phyloP scores from a whole-genome alignment of 2,329 filamentous ascomycete genomes.

The Fusarium nygamai region DNA sequence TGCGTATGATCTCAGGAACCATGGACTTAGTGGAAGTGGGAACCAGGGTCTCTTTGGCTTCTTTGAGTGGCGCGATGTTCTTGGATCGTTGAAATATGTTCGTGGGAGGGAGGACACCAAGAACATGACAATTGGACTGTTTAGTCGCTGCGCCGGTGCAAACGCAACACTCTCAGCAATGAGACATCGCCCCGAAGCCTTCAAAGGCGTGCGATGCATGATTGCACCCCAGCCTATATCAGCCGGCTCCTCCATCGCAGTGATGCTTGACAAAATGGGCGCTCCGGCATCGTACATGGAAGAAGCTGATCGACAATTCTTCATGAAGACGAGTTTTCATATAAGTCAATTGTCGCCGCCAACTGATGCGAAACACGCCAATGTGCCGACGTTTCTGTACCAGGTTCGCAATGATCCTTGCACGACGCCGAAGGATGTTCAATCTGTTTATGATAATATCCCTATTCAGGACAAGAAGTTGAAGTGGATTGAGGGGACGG shows the following conservation, averaged over 20 bases:
- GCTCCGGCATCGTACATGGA: conserved; percentile 16
- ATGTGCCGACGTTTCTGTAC: conserved; percentile 24
- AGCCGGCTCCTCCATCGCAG: not conserved
- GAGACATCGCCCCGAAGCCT: conserved; percentile 7
- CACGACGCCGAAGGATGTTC: conserved; percentile 21
- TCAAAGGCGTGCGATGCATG: conserved; percentile 21
- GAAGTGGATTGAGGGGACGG: conserved; percentile 21
- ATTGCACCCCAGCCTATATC: conserved; percentile 23
- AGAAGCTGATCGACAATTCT: conserved; percentile 19
- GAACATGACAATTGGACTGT: conserved; percentile 17
- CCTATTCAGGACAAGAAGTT: conserved; percentile 19
- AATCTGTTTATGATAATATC: conserved; percentile 28
- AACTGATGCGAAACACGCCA: conserved; percentile 16
- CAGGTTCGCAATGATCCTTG: conserved; percentile 19
- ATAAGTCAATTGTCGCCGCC: conserved; percentile 2
- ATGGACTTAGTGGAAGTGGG: conserved; percentile 15
- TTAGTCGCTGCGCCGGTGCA: conserved; percentile 24
- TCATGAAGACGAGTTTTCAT: conserved; percentile 30
- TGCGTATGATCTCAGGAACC: conserved; percentile 28
- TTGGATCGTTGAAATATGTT: conserved; percentile 22
- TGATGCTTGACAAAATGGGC: conserved; percentile 9
- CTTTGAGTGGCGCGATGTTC: conserved; percentile 31
- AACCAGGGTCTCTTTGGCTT: conserved; percentile 30
- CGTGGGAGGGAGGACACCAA: not conserved
- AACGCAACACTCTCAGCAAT: conserved; percentile 21